Conservation (phyloP, 106 monocot species). For the Iris macrosiphon region DNA sequence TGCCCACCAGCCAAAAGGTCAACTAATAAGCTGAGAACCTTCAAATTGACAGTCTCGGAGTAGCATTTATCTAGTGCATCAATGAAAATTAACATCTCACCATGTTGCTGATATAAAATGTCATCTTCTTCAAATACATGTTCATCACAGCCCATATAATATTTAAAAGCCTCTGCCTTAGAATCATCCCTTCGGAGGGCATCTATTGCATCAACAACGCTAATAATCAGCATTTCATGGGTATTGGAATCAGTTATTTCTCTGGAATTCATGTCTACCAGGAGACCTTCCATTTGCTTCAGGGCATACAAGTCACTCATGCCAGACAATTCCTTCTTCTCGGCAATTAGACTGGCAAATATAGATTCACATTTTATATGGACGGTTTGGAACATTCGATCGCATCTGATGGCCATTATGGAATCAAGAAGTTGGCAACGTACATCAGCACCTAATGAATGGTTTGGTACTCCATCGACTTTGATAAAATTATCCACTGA, state of each 20-base stretch:
- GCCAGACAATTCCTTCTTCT: constrained; percentile 23
- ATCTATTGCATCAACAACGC: constrained; percentile 45
- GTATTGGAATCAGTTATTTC: constrained; percentile 22
- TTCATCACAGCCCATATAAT: constrained; percentile 42
- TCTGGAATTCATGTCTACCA: constrained; percentile 35
- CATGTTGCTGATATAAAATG: constrained; percentile 31
- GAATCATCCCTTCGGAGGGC: constrained; percentile 43
- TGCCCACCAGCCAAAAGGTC: constrained; percentile 42
- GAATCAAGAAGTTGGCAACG: constrained; percentile 40
- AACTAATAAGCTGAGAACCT: constrained; percentile 70
- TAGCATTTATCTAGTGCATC: constrained; percentile 67
- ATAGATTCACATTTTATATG: constrained; percentile 69
- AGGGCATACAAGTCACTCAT: constrained; percentile 49
- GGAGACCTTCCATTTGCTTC: constrained; percentile 63
- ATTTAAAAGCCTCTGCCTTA: constrained; percentile 42
- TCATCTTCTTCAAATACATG: constrained; percentile 21
- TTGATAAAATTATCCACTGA: constrained; percentile 55
- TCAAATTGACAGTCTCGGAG: constrained; percentile 67
- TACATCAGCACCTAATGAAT: constrained; percentile 21
- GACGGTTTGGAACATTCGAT: constrained; percentile 48
- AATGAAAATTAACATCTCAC: constrained; percentile 55
- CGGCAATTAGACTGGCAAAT: constrained; percentile 31
- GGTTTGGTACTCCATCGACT: constrained; percentile 14
- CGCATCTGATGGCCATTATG: constrained; percentile 54
- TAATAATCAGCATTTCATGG: constrained; percentile 55